Conservation (phyloP, 257 asterid genomes). For the Solanum okadae region DNA sequence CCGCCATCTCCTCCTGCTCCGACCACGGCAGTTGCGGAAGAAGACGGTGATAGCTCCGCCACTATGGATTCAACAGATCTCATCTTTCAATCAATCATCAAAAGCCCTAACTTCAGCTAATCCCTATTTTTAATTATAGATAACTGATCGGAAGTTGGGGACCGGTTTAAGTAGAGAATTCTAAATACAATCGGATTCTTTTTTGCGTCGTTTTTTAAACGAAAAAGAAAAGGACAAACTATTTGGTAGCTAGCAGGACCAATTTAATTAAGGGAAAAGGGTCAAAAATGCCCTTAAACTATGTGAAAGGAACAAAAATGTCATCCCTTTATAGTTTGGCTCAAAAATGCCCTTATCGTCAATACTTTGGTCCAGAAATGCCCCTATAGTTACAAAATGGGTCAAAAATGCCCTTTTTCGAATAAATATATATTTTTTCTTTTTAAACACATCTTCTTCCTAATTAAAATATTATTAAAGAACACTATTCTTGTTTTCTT, state of each 20-base stretch:
- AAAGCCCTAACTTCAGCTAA: not conserved
- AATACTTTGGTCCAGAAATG: too few species aligned
- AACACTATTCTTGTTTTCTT: too few species aligned
- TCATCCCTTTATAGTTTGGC: too few species aligned
- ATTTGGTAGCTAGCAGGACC: not conserved
- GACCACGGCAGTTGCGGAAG: not conserved
- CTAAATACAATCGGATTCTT: not conserved
- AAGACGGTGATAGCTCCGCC: constrained; percentile 5
- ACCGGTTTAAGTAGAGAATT: not conserved
- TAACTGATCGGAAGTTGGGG: not conserved
- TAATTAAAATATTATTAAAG: too few species aligned
- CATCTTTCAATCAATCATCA: not conserved
- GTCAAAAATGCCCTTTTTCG: too few species aligned
- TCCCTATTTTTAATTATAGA: not conserved
- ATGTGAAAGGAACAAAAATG: too few species aligned
- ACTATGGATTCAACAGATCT: not conserved
- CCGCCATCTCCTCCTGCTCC: not conserved
- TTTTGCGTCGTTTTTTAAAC: not conserved
- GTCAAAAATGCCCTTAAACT: too few species aligned
- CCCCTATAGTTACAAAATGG: too few species aligned
- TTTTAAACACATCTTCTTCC: too few species aligned
- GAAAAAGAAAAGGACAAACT: not conserved
- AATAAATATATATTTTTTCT: too few species aligned
- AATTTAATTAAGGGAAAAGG: too few species aligned
- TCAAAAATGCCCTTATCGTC: too few species aligned